A percentile compares a stretch with the other conserved stretches of the same genome.
These are phyloP conservation scores for Pseudogymnoascus destructans DNA, from an alignment of 2,329 filamentous ascomycete species.

Conservation along the genomic window DNA sequence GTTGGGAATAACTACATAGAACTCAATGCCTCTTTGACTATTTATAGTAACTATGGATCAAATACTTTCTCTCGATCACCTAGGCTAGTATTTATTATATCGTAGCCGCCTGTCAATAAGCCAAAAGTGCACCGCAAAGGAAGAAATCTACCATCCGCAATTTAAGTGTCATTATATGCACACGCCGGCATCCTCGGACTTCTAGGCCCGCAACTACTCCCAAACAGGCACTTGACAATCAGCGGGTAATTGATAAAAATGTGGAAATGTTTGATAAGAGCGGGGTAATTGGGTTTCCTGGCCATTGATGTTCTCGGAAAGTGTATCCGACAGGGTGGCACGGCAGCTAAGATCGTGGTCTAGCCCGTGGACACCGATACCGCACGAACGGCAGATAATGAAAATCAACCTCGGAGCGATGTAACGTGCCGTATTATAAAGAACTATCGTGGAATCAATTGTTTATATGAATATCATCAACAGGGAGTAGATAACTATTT, in stretches of 20 bases:
- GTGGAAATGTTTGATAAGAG: slow-evolving; percentile 10
- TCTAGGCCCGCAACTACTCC: background rate
- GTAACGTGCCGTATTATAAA: background rate
- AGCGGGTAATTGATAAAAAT: slow-evolving; percentile 12
- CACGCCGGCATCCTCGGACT: background rate
- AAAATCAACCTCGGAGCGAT: background rate
- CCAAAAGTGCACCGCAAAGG: background rate
- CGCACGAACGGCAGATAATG: background rate
- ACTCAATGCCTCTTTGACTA: background rate
- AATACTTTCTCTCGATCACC: background rate
- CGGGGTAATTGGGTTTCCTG: slow-evolving; percentile 8
- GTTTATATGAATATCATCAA: background rate
- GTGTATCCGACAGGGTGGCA: slow-evolving; percentile 6
- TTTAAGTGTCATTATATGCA: background rate
- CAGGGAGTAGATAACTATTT: background rate
- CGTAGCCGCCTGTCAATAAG: background rate
- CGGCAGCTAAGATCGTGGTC: slow-evolving; percentile 1
- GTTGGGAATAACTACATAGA: background rate
- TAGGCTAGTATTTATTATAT: background rate
- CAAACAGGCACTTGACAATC: slow-evolving; percentile 10
- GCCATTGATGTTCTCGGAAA: background rate
- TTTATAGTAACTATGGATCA: background rate
- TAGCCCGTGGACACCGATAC: background rate
- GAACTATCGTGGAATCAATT: background rate
- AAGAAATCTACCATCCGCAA: background rate